Evolutionary conservation across 495 filamentous ascomycete species (phyloP).

Genomic region (Trichoderma erinaceum): DNA sequence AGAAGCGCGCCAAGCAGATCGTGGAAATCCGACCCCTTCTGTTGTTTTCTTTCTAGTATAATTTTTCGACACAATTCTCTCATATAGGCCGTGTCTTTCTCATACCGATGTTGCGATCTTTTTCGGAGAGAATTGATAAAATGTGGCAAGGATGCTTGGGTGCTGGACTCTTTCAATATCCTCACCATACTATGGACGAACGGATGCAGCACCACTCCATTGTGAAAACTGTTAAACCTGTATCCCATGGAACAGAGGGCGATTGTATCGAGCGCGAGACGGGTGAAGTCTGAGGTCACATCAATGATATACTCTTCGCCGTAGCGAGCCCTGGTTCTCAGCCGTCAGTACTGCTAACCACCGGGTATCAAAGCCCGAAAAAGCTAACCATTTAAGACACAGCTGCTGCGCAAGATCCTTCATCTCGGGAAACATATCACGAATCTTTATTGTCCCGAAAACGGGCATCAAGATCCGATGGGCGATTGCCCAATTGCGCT

Average conservation of each 20-base stretch:
- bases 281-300: conserved; percentile 58
- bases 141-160: conserved; percentile 36
- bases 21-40: conserved; percentile 47
- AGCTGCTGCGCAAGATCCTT: conserved; percentile 59
- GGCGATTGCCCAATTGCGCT: conserved; percentile 55
- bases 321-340: conserved; percentile 35
- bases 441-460: conserved; percentile 57
- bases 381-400: conserved; percentile 53
- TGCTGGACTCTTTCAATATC: conserved; percentile 44
- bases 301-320: conserved; percentile 47
- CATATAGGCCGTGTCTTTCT: conserved; percentile 46
- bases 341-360: not conserved
- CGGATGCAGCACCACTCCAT: conserved; percentile 46
- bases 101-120: conserved; percentile 40
- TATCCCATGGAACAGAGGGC: conserved; percentile 61
- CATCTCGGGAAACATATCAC: conserved; percentile 60
- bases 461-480: conserved; percentile 55
- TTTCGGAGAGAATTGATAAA: conserved; percentile 41
- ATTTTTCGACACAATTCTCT: conserved; percentile 46
- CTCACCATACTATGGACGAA: conserved; percentile 53
- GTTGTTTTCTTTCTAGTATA: conserved; percentile 43
- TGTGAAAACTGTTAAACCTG: conserved; percentile 64
- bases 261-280: conserved; percentile 60
- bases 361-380: not conserved
- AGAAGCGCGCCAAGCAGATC: conserved; percentile 63